Percentiles rank a stretch among this genome's conserved stretches.
Evolutionary conservation across 1,139 yeast species (phyloP).

Genomic region (Hemisphaericaspora xylanilytica): DNA sequence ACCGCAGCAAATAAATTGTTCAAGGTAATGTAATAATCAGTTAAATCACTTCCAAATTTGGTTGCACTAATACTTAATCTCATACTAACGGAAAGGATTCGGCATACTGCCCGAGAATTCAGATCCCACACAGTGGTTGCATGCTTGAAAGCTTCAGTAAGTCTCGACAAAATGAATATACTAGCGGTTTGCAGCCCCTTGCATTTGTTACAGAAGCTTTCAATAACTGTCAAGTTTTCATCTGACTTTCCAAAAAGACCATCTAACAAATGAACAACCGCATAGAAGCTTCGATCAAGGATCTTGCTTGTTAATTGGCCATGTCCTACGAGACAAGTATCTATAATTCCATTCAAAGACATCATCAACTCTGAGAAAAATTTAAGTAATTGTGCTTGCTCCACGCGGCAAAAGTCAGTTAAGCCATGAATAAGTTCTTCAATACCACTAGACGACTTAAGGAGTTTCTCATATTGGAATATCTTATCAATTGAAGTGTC

Average conservation of each 20-base stretch:
- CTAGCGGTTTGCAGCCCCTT: conserved; percentile 51
- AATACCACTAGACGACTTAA: conserved; percentile 41
- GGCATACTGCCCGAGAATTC: conserved; percentile 61
- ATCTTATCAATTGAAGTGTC: conserved; percentile 59
- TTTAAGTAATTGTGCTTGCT: conserved; percentile 47
- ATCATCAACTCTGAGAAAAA: conserved; percentile 52
- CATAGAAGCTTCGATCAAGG: conserved; percentile 46
- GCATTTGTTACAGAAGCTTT: conserved; percentile 39
- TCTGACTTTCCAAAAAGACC: conserved; percentile 66
- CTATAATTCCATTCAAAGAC: conserved; percentile 41
- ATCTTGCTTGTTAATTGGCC: conserved; percentile 18
- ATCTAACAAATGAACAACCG: conserved; percentile 60
- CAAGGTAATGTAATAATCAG: conserved; percentile 32
- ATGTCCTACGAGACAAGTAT: conserved; percentile 6
- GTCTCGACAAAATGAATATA: conserved; percentile 43
- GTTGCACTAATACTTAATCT: conserved; percentile 35
- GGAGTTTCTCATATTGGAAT: conserved; percentile 52
- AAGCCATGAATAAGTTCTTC: conserved; percentile 45
- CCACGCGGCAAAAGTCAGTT: conserved; percentile 42
- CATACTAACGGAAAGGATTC: conserved; percentile 53
- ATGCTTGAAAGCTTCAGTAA: conserved; percentile 46
- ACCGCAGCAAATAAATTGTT: conserved; percentile 38
- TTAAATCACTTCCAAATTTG: conserved; percentile 20
- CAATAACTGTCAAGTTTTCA: conserved; percentile 56
- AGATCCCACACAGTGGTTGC: conserved; percentile 61